These are phyloP conservation scores for Wickerhamomyces hampshirensis DNA, from an alignment of 805 yeast species.

Conservation along the genomic window DNA sequence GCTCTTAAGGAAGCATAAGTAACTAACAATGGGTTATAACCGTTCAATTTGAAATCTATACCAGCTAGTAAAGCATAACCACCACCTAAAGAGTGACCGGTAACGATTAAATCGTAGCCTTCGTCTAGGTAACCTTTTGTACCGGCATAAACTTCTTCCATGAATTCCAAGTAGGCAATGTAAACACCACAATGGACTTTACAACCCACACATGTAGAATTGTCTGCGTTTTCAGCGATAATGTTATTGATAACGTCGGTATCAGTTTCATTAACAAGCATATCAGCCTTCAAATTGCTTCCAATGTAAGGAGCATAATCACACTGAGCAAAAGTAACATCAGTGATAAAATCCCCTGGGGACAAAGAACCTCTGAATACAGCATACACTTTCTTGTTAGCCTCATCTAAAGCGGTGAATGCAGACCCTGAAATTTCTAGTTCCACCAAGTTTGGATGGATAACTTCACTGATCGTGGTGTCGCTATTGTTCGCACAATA, in stretches of 20 bases:
- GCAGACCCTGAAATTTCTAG: slow-evolving; percentile 51
- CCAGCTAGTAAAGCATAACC: slow-evolving; percentile 63
- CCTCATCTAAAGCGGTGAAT: slow-evolving; percentile 45
- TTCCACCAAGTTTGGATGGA: slow-evolving; percentile 15
- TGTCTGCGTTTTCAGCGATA: slow-evolving; percentile 5
- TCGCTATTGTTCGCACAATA: slow-evolving; percentile 11
- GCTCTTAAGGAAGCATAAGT: slow-evolving; percentile 63
- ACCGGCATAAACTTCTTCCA: slow-evolving; percentile 31
- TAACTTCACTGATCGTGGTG: slow-evolving; percentile 8
- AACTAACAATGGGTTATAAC: slow-evolving; percentile 50
- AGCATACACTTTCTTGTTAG: slow-evolving; percentile 37
- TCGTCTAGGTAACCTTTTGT: slow-evolving; percentile 31
- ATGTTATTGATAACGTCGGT: slow-evolving; percentile 1
- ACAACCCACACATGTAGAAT: slow-evolving; percentile 43
- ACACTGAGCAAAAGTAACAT: slow-evolving; percentile 44
- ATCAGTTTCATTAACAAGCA: slow-evolving; percentile 1
- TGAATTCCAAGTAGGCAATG: slow-evolving; percentile 39
- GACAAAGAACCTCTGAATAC: slow-evolving; percentile 64
- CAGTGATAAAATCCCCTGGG: slow-evolving; percentile 57
- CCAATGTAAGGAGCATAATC: slow-evolving; percentile 38
- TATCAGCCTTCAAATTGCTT: not conserved
- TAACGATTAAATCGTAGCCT: slow-evolving; percentile 44
- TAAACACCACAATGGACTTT: slow-evolving; percentile 63
- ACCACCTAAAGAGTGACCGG: slow-evolving; percentile 79
- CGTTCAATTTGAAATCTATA: slow-evolving; percentile 53